Base-by-base conservation (phyloP, 805 yeast species). In the Schizosaccharomyces octosporus region DNA sequence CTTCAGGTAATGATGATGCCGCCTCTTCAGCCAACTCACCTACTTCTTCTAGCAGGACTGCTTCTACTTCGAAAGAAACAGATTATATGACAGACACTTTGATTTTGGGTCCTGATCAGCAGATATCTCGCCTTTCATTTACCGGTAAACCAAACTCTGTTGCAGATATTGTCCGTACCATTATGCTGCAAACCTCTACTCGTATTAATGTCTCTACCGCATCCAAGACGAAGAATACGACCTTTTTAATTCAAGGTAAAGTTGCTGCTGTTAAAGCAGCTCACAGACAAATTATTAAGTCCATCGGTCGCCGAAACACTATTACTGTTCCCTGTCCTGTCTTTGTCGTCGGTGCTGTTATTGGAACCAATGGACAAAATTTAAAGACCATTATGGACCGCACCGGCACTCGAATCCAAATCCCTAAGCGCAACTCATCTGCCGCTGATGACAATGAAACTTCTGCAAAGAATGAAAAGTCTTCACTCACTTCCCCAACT, bases 351-450 rank as follows among this genome's bases (percentile, higher is more conserved):
- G 78, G 94, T 6, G 78, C 80, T 60, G 80, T 89, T 63, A 89
- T 89, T 72, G 97, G 97, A 63, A 78, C 89, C 55, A 85, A 83
- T 70, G 97, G 97, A 70, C 79, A 78, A 66, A 83, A 77, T 64
- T 79, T 89, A 72, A 85, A 81, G 70, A 89, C 93, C 63, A 85
- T 89, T 65, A 77, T 85, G 59, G 84, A 78, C 61, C 75, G 78
- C 45, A 78, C 85, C 59, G 83, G 80, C 60, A 82, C 82, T 61
- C 84, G 77, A 66, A 80, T 89, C 66, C 85, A 85, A 67, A 82
- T 89, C 67, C 84, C 81, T 5, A 66, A 64, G 62, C 55, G 61
- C 21, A 43, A 27, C 24, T 48, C 31, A 32, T 19, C 51, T 24
- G 27, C 51, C 39, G 19, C 58, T 7, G 57, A 55, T 7, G 64